Conservation (phyloP, 257 asterid genomes). For the Capsicum rhomboideum region DNA sequence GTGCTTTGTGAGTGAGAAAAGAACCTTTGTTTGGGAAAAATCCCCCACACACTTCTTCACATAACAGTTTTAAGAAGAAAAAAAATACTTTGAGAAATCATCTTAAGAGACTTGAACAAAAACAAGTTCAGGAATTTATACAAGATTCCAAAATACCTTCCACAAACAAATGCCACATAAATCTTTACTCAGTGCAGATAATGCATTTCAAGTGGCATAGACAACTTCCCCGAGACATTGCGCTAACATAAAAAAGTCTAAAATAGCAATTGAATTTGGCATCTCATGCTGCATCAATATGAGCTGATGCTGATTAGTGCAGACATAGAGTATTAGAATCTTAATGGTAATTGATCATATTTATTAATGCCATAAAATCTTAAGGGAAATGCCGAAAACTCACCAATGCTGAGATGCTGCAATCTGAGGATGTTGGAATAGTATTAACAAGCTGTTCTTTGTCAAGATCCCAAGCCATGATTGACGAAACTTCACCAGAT, state of each 20-base stretch:
- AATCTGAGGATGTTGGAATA: constrained; percentile 69
- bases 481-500: constrained; percentile 80
- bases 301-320: not conserved
- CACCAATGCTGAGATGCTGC: constrained; percentile 90
- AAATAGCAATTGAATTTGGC: not conserved
- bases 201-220: not conserved
- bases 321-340: not conserved
- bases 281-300: not conserved
- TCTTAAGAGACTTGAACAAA: not conserved
- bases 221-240: not conserved
- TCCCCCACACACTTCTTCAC: not conserved
- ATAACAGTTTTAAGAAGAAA: not conserved
- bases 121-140: not conserved
- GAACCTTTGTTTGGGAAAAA: not conserved
- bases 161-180: not conserved
- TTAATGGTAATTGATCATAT: not conserved
- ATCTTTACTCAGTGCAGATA: not conserved
- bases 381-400: constrained; percentile 10
- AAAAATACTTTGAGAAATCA: not conserved
- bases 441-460: constrained; percentile 81
- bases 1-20: not conserved
- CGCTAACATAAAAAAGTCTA: not conserved
- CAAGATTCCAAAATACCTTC: not conserved
- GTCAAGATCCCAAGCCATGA: constrained; percentile 97
- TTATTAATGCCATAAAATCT: not conserved